These are phyloP conservation scores for Cyclotella atomus DNA, from an alignment of 108 stramenopile genomes.

Conservation along the genomic window DNA sequence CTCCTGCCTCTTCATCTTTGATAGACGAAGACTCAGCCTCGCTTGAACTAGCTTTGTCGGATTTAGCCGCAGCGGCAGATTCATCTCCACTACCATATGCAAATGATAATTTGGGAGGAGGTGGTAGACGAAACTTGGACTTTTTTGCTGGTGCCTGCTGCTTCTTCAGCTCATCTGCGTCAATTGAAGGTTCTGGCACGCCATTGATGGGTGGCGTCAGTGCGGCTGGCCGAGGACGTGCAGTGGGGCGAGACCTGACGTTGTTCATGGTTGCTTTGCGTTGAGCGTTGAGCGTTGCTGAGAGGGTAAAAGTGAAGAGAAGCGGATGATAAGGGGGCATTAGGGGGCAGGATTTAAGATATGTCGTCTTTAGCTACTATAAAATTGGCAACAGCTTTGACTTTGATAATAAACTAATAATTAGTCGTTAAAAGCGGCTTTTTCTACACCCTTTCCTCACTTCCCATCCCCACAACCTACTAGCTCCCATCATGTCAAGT, in stretches of 20 bases:
- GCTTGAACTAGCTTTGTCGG: neutral
- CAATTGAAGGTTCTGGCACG: neutral
- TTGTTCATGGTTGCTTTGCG: too few relatives aligned
- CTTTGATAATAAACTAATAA: too few relatives aligned
- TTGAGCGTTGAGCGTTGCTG: too few relatives aligned
- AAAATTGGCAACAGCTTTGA: too few relatives aligned
- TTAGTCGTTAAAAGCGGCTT: too few relatives aligned
- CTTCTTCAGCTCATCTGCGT: slow-evolving; percentile 7
- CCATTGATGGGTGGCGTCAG: neutral
- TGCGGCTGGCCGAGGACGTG: neutral
- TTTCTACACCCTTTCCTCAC: neutral
- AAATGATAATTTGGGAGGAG: slow-evolving; percentile 35
- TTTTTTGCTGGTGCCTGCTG: neutral
- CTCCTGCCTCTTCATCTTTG: slow-evolving; percentile 1
- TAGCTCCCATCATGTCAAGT: slow-evolving; percentile 14
- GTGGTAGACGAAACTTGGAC: slow-evolving; percentile 31
- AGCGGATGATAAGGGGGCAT: neutral
- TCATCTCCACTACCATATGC: neutral
- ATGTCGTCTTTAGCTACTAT: too few relatives aligned
- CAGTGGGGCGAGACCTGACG: slow-evolving; percentile 3
- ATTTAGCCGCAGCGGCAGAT: neutral
- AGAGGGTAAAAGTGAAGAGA: too few relatives aligned
- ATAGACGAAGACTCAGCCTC: neutral
- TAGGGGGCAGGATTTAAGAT: neutral
- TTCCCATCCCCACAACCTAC: neutral